phyloP scores from a whole-genome alignment of 1,284 basidiomycete genomes.

The Pseudozyma sp. region DNA sequence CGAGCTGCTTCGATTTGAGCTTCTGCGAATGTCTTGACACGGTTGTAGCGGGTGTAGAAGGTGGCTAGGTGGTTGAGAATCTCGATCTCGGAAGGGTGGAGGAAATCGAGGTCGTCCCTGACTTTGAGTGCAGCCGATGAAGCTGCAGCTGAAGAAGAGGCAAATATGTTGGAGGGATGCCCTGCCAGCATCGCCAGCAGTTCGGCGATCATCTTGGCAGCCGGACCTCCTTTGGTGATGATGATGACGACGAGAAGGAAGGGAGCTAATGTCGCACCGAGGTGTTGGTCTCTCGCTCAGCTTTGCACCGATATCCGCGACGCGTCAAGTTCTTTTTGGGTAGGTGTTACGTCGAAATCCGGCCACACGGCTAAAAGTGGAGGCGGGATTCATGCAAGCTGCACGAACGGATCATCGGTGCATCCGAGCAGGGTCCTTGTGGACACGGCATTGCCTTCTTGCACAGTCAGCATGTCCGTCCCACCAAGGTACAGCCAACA shows the following conservation, averaged over 20 bases:
- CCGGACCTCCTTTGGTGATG: neutral
- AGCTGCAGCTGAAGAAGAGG: constrained; percentile 25
- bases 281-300: constrained; percentile 3
- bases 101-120: constrained; percentile 36
- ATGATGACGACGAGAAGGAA: neutral
- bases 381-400: neutral
- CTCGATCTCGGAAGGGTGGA: constrained; percentile 46
- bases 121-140: constrained; percentile 18
- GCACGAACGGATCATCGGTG: neutral
- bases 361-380: neutral
- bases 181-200: constrained; percentile 51
- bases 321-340: neutral
- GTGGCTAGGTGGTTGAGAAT: constrained; percentile 49
- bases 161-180: constrained; percentile 50
- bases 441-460: neutral
- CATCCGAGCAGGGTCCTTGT: neutral
- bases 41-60: constrained; percentile 37
- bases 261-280: neutral
- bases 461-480: neutral
- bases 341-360: neutral
- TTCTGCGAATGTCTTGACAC: constrained; percentile 45
- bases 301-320: neutral
- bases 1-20: constrained; percentile 40
- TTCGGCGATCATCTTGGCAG: constrained; percentile 41
- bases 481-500: neutral